Evolutionary conservation across 1,284 basidiomycete genomes (phyloP), one percentile per base, ranked within the genome.

Genomic region (Trichosporon inkin): DNA sequence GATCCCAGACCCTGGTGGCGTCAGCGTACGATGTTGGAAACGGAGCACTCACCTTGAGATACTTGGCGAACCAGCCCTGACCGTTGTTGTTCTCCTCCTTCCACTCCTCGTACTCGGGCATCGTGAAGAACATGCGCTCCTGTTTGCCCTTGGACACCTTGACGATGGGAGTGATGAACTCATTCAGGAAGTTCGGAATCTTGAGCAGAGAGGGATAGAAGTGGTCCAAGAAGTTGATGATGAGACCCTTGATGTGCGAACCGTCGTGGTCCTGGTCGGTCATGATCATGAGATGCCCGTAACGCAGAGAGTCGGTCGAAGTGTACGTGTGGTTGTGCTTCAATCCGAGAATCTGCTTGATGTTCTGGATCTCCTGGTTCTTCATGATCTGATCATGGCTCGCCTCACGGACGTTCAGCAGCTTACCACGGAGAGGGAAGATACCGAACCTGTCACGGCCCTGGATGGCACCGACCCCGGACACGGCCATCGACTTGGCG

Each of bases 261-360:
- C 96, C 96, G 80, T 99, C 96, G 80, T 99, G 93, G 85, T 99
- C 96, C 90, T 96, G 94, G 88, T 99, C 96, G 13, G 96, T 94
- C 96, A 99, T 99, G 73, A 99, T 93, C 96, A 99, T 99, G 62
- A 99, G 78, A 60, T 88, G 87, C 1, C 96, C 96, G 72, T 99
- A 99, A 22, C 96, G 87, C 73, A 99, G 79, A 67, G 84, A 88
- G 53, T 83, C 81, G 16, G 84, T 80, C 56, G 84, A 85, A 22
- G 80, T 81, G 77, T 99, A 99, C 64, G 88, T 87, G 78, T 93
- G 93, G 71, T 89, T 90, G 74, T 96, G 92, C 77, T 96, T 92
- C 61, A 99, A 80, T 19, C 96, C 96, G 81, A 99, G 84, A 69
- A 99, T 99, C 81, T 97, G 91, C 84, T 95, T 97, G 83, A 99